These are phyloP conservation scores for Aspergillus terreus DNA, from an alignment of 2,329 filamentous ascomycete genomes.

Conservation along the genomic window DNA sequence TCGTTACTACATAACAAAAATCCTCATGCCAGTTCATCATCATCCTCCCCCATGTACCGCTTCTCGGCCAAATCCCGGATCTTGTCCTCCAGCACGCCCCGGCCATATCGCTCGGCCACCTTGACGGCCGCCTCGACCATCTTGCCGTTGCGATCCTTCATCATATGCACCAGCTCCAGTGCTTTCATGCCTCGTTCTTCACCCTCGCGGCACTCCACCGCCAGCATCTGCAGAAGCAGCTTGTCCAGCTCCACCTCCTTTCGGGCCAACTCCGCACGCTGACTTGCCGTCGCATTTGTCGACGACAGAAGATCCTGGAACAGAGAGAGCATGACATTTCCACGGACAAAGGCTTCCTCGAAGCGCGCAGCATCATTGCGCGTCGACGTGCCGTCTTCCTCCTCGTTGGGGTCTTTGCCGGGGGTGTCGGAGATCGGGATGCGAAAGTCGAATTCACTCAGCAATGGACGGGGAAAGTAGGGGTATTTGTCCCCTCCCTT, in stretches of 20 bases:
- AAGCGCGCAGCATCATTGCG: conserved; percentile 49
- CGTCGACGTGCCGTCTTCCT: conserved; percentile 31
- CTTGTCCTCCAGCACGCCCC: conserved; percentile 79
- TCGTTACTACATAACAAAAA: background rate
- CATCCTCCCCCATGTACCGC: conserved; percentile 58
- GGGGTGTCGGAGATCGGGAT: conserved; percentile 67
- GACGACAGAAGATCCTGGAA: conserved; percentile 69
- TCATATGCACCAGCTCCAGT: conserved; percentile 80
- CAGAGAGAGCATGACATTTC: conserved; percentile 68
- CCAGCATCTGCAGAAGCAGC: conserved; percentile 80
- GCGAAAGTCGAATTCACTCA: conserved; percentile 90
- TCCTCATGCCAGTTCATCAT: conserved; percentile 39
- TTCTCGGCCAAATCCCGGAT: conserved; percentile 80
- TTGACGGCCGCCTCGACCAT: conserved; percentile 91
- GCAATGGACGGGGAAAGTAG: conserved; percentile 83
- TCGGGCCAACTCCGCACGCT: conserved; percentile 64
- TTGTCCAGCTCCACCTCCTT: conserved; percentile 87
- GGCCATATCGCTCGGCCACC: conserved; percentile 80
- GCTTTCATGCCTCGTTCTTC: conserved; percentile 95
- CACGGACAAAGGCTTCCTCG: conserved; percentile 78
- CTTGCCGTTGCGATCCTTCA: conserved; percentile 78
- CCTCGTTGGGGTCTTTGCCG: conserved; percentile 34
- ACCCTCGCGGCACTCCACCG: conserved; percentile 83
- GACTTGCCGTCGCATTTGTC: conserved; percentile 60
- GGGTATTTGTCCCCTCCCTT: conserved; percentile 92